A percentile compares a stretch with the other conserved stretches of the same genome.
Conservation (phyloP, 805 yeast genomes). For the Myxozyma vanderwaltii region DNA sequence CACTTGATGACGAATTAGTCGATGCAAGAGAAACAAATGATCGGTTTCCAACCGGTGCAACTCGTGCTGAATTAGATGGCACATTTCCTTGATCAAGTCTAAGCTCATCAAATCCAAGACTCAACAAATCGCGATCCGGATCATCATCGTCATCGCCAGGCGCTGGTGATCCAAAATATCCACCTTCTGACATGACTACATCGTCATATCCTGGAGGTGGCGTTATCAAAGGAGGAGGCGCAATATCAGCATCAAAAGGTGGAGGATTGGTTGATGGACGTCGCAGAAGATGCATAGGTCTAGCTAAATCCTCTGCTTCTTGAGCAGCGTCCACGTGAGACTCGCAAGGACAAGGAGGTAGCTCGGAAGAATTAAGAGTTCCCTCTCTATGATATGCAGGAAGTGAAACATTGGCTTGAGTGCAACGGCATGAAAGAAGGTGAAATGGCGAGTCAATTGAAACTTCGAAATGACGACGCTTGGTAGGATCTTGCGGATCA, state of each 20-base stretch:
- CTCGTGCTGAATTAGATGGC: no score
- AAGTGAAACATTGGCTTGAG: constrained; percentile 42
- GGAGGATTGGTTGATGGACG: constrained; percentile 65
- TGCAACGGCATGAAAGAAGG: constrained; percentile 69
- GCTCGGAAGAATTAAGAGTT: constrained; percentile 56
- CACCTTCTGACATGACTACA: constrained; percentile 45
- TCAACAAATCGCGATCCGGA: constrained; percentile 17
- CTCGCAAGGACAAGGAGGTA: constrained; percentile 34
- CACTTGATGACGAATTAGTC: constrained; percentile 3
- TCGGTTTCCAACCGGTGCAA: not conserved
- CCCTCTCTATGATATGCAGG: constrained; percentile 46
- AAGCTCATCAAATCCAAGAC: constrained; percentile 21
- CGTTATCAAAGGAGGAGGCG: constrained; percentile 45
- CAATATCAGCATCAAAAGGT: constrained; percentile 54
- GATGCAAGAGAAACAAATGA: constrained; percentile 5
- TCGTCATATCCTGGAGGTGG: constrained; percentile 50
- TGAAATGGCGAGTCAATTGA: constrained; percentile 94
- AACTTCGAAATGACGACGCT: constrained; percentile 89
- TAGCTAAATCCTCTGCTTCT: constrained; percentile 12
- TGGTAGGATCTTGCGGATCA: constrained; percentile 52
- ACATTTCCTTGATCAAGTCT: not conserved
- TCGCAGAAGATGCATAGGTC: constrained; percentile 59
- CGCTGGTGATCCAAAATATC: constrained; percentile 17
- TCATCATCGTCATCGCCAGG: constrained; percentile 22
- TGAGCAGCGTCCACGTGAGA: constrained; percentile 4